These are phyloP conservation scores for Syzygium syzygioides DNA, from an alignment of 441 rosid genomes.

Conservation along the genomic window DNA sequence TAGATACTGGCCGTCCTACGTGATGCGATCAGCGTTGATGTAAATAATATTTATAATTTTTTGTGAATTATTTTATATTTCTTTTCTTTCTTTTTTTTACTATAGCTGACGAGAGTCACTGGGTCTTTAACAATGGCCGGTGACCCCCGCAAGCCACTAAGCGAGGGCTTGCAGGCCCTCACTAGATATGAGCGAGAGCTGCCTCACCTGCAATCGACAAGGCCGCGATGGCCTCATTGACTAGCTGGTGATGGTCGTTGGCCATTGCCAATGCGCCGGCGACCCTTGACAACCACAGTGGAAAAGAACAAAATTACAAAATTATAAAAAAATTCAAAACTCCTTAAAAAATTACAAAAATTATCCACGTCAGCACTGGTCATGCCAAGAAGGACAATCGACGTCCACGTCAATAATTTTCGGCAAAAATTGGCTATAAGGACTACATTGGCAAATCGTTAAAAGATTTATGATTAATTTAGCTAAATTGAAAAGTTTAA, in stretches of 20 bases:
- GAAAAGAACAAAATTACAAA: background rate
- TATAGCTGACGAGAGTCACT: background rate
- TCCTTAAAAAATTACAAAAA: background rate
- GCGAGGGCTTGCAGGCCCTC: background rate
- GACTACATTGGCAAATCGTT: background rate
- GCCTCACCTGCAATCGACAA: rapidly evolving
- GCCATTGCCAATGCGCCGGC: no score
- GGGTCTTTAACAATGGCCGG: rapidly evolving
- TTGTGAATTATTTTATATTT: background rate
- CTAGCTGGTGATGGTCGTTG: background rate
- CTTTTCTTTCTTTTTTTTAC: no score
- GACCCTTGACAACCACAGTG: background rate
- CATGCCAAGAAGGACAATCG: rapidly evolving
- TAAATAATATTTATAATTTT: no score
- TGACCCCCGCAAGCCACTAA: background rate
- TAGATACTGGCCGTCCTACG: no score
- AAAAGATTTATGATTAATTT: rapidly evolving
- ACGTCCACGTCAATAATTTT: rapidly evolving
- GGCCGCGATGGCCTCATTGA: rapidly evolving
- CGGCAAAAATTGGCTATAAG: background rate
- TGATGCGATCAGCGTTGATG: no score
- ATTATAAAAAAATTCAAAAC: background rate
- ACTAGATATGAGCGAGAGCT: background rate
- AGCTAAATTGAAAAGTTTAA: background rate
- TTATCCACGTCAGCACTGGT: rapidly evolving